These are phyloP conservation scores for Thraustochytrium striatum DNA, from an alignment of 352 stramenopile species.

Conservation along the genomic window DNA sequence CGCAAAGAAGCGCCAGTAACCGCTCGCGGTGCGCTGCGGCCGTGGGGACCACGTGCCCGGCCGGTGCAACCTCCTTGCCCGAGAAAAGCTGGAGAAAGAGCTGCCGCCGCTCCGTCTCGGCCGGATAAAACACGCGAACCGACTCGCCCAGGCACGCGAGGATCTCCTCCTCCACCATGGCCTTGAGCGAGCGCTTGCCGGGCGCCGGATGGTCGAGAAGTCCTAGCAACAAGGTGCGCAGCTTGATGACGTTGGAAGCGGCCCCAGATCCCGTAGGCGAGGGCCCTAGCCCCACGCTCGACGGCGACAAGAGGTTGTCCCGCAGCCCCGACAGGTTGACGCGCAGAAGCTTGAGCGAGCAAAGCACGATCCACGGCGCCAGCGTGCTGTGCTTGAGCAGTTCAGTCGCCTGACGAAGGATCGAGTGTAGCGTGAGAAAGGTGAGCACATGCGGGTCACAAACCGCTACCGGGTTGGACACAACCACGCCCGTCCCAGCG, in stretches of 20 bases:
- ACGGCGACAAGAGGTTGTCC: conserved; percentile 19
- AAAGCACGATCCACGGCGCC: background rate
- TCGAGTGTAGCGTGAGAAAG: conserved; percentile 11
- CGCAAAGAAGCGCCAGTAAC: background rate
- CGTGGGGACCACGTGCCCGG: background rate
- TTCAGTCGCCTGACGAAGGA: conserved; percentile 7
- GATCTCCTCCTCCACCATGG: background rate
- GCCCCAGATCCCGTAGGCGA: too few species aligned
- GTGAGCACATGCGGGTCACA: conserved; percentile 26
- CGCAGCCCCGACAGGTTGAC: too few species aligned
- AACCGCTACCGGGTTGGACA: too few species aligned
- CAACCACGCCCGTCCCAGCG: background rate
- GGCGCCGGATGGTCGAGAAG: background rate
- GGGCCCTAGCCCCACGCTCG: background rate
- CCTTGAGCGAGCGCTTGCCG: background rate
- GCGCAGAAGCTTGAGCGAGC: background rate
- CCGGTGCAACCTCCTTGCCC: too few species aligned
- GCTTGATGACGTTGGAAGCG: conserved; percentile 12
- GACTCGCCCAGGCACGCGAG: background rate
- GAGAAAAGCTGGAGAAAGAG: background rate
- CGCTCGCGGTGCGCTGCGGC: background rate
- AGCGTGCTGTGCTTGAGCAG: background rate
- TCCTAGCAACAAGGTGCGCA: background rate
- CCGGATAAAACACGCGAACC: background rate
- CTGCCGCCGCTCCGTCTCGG: background rate